Conservation (phyloP, 129 eudicot genomes). For the Flaveria bidentis region DNA sequence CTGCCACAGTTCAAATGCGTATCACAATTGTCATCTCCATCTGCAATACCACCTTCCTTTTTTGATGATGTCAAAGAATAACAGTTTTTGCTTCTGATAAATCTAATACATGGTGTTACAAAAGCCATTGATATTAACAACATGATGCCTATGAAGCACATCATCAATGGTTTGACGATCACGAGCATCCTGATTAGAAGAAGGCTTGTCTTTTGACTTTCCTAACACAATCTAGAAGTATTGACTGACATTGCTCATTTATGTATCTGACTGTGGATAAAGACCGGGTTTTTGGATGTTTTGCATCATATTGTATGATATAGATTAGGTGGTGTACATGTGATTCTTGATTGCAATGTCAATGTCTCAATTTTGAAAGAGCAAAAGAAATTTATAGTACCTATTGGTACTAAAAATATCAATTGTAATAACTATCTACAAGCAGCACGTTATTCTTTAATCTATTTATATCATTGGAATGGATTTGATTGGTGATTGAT, state of each 20-base stretch:
- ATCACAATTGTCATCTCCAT: slow-evolving; percentile 49
- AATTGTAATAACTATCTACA: not conserved
- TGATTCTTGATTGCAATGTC: not conserved
- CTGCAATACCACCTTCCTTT: slow-evolving; percentile 49
- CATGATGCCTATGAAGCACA: slow-evolving; percentile 1
- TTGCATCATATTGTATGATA: slow-evolving; percentile 1
- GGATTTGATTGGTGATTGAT: too few species aligned
- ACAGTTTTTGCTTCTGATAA: not conserved
- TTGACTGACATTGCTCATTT: not conserved
- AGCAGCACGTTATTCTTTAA: not conserved
- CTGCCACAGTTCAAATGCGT: slow-evolving; percentile 67
- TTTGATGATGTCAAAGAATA: slow-evolving; percentile 44
- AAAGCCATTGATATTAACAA: not conserved
- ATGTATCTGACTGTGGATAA: not conserved
- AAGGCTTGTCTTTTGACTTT: not conserved
- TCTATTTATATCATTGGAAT: too few species aligned
- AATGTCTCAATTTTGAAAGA: not conserved
- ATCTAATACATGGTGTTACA: not conserved
- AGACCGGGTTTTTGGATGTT: slow-evolving; percentile 13
- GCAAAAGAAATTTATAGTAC: not conserved
- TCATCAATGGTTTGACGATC: not conserved
- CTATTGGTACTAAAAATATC: too few species aligned
- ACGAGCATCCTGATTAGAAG: not conserved
- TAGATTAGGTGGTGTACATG: slow-evolving; percentile 18
- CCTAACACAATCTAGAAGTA: slow-evolving; percentile 25